Evolutionary conservation across 176 grass and related monocot species (phyloP), one percentile per base, ranked within the genome.

Genomic region (Metroxylon sagu): DNA sequence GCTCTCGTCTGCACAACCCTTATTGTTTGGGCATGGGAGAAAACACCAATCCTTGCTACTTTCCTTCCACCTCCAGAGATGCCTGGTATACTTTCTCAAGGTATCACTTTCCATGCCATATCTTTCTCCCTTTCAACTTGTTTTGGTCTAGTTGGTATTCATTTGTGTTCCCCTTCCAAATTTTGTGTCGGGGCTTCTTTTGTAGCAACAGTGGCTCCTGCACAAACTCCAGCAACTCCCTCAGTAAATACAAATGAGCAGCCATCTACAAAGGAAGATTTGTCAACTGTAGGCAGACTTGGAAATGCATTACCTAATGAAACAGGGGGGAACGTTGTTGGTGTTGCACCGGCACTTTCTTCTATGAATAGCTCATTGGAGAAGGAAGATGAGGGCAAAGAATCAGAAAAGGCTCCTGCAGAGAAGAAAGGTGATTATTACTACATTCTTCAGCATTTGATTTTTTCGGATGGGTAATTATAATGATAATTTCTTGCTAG

Each of bases 361-460:
- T 49, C 56, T 15, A 50, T 55, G 28, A 10, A 16, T 8, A 51
- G 43, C 48, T 60, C 48, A 59, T 16, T 19, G 27, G 49, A 27
- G 18, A 30, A 29, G 12, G 21, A 14, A 10, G 29, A 17, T 60
- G 23, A 19, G 4, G 56, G 51, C 29, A 16, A 50, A 8, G 55
- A 49, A 28, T 50, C 60, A 56, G 29, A 71, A 31, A 26, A 71
- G 17, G 49, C 5, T 16, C 19, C 3, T 50, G 62, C 48, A 66
- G 26, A 19, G 76, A 79, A 70, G 23, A 79, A 69, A 76, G 28
- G 67, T 79, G 74, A 64, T 76, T 29, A 10, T 28, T 62, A 14
- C 6, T 75, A 12, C 6, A 43, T 43, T 26, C 16, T 49, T 59
- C 14, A 71, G 21, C 35, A 54, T 16, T 16, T 56, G 16, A 26